Evolutionary conservation across 192 early-diverging fungal species (phyloP), one percentile per base, ranked within the genome.

Genomic region (Spizellomyces punctatus): DNA sequence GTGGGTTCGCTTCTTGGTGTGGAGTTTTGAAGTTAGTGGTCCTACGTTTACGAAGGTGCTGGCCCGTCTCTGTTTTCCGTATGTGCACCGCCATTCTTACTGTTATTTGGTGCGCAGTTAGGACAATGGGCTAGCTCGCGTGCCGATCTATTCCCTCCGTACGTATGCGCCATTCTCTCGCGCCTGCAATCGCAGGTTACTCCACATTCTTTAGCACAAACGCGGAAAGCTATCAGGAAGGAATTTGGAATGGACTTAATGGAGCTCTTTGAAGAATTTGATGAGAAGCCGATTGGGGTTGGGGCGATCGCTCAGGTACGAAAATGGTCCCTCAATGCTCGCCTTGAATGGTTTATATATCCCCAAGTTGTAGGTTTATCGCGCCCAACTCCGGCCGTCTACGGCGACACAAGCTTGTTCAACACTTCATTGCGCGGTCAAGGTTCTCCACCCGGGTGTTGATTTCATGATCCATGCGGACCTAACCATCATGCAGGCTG

Each of bases 101-200:
- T 5, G 36, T 41, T 4, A 16, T 17, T 41, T 41, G 6, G 14
- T 5, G 17, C 6, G 59, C 47, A 91, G 85, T 73, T 97, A 16
- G 89, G 92, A 6, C 97, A 99, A 85, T 99, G 95, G 92, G 92
- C 95, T 0, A 93, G 92, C 42, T 96, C 95, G 16, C 81, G 97
- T 42, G 88, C 89, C 17, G 97, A 99, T 71, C 76, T 99, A 3
- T 93, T 97, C 52, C 90, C 89, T 5, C 72, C 77, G 2, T 87
- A 87, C 73, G 77, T 97, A 17, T 96, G 95, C 71, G 59, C 66
- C 12, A 87, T 88, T 55, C 84, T 99, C 0, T 86, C 88, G 9
- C 88, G 84, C 55, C 82, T 99, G 10, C 97, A 99, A 57, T 92
- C 92, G 52, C 74, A 89, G 19, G 93, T 92, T 21, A 82, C 75